A percentile compares a stretch with the other conserved stretches of the same genome.
These are phyloP conservation scores for Puccinia hordei DNA, from an alignment of 1,284 basidiomycete species.

Conservation along the genomic window DNA sequence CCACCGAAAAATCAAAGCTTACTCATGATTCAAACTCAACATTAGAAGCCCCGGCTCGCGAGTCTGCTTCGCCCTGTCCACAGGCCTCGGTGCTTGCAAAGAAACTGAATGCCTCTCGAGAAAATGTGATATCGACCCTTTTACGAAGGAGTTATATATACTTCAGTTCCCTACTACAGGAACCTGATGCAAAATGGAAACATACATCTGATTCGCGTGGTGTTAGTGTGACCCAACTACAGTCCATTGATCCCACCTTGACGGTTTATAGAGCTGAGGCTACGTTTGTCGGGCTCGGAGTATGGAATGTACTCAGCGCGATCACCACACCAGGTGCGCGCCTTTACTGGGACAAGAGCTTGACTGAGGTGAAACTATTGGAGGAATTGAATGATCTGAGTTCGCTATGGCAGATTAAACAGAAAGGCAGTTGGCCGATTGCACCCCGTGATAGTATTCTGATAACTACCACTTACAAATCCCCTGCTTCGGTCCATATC, in stretches of 20 bases:
- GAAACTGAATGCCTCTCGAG: slow-evolving; percentile 28
- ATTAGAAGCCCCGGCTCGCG: slow-evolving; percentile 41
- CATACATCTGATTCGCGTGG: slow-evolving; percentile 52
- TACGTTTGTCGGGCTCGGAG: slow-evolving; percentile 90
- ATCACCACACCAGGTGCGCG: slow-evolving; percentile 80
- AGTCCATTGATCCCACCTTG: slow-evolving; percentile 94
- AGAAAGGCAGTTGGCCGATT: slow-evolving; percentile 84
- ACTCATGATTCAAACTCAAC: slow-evolving; percentile 23
- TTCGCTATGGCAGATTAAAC: slow-evolving; percentile 86
- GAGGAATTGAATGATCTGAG: slow-evolving; percentile 91
- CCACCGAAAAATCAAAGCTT: slow-evolving; percentile 43
- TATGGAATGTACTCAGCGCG: slow-evolving; percentile 94
- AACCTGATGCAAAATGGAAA: slow-evolving; percentile 98
- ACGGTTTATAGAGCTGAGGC: slow-evolving; percentile 96
- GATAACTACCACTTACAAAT: slow-evolving; percentile 95
- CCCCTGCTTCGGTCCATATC: slow-evolving; percentile 88
- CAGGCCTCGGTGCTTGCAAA: not conserved
- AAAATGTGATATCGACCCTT: slow-evolving; percentile 68
- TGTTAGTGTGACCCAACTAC: slow-evolving; percentile 70
- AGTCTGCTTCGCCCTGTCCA: slow-evolving; percentile 17
- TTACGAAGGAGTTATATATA: slow-evolving; percentile 95
- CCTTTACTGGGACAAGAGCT: slow-evolving; percentile 83
- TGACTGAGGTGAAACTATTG: slow-evolving; percentile 79
- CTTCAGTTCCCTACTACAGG: slow-evolving; percentile 93
- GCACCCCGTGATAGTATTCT: slow-evolving; percentile 88